Evolutionary conservation across 1,284 basidiomycete species (phyloP).

Genomic region (Rhodofomes roseus): DNA sequence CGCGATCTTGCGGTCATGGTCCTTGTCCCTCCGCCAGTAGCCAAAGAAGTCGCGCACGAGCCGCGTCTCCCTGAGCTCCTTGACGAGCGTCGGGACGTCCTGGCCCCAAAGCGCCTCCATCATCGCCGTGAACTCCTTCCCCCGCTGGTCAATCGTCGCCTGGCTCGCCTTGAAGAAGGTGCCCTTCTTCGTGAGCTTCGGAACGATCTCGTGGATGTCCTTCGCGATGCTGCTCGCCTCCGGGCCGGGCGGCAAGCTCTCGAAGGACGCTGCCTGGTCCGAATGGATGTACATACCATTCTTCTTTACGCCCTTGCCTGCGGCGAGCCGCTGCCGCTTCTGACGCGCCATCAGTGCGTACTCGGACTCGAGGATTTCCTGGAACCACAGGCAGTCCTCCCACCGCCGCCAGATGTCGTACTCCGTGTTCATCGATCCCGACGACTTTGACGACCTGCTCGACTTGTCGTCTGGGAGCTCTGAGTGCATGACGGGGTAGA

Average conservation of each 20-base stretch:
- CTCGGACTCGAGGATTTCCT: constrained; percentile 61
- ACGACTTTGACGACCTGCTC: constrained; percentile 20
- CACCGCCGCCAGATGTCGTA: constrained; percentile 75
- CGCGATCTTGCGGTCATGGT: constrained; percentile 42
- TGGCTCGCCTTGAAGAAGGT: constrained; percentile 68
- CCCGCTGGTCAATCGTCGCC: constrained; percentile 60
- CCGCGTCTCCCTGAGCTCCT: constrained; percentile 57
- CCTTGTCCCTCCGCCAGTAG: constrained; percentile 68
- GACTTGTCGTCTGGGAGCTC: constrained; percentile 30
- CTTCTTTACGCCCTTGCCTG: constrained; percentile 74
- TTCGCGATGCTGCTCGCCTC: constrained; percentile 64
- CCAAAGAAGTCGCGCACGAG: constrained; percentile 72
- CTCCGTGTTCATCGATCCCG: constrained; percentile 29
- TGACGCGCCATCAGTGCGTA: constrained; percentile 58
- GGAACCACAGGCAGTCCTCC: constrained; percentile 77
- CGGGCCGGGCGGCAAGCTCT: constrained; percentile 80
- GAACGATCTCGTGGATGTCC: constrained; percentile 62
- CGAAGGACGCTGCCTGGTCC: constrained; percentile 74
- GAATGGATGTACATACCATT: constrained; percentile 64
- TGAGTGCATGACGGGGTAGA: constrained; percentile 39
- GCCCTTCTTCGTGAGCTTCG: constrained; percentile 64
- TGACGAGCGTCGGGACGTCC: constrained; percentile 59
- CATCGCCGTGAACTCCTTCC: constrained; percentile 53
- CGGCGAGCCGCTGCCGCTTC: constrained; percentile 57
- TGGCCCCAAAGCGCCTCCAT: constrained; percentile 54